Evolutionary conservation across 2,329 filamentous ascomycete species (phyloP), one percentile per base, ranked within the genome.

Genomic region (Grosmannia huntii): DNA sequence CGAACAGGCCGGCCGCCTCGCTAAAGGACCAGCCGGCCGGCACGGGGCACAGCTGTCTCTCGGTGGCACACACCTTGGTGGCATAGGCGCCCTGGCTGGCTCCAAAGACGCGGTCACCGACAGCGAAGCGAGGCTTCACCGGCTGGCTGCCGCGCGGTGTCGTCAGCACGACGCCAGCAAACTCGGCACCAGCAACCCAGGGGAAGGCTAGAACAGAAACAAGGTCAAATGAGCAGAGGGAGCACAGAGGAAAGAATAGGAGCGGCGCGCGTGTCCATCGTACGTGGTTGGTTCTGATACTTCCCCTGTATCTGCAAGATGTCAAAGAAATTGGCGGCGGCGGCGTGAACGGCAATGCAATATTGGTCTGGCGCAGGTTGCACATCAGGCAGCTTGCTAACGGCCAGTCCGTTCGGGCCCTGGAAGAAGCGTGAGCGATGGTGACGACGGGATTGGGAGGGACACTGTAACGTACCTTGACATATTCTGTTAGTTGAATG

Each of bases 311-410:
- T 90, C 69, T 97, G 92, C 57, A 97, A 83, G 59, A 96, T 87
- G 70, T 97, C 92, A 76, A 96, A 97, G 80, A 97, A 97, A 75
- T 97, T 97, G 66, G 89, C 89, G 23, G 90, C 92, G 0, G 87
- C 81, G 53, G 92, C 89, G 72, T 90, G 88, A 66, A 97, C 87
- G 67, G 85, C 81, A 69, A 97, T 87, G 62, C 95, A 78, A 70
- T 96, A 97, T 73, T 96, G 83, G 67, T 87, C 76, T 36, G 83
- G 72, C 10, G 78, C 76, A 1, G 90, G 89, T 1, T 75, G 73
- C 0, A 90, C 91, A 57, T 90, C 88, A 21, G 90, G 84, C 16
- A 96, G 80, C 25, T 82, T 78, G 21, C 82, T 79, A 63, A 95
- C 86, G 61, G 76, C 80, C 70, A 97, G 88, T 68, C 94, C 88